Evolutionary conservation across 352 stramenopile genomes (phyloP).

Genomic region (Globisporangium paddicum): DNA sequence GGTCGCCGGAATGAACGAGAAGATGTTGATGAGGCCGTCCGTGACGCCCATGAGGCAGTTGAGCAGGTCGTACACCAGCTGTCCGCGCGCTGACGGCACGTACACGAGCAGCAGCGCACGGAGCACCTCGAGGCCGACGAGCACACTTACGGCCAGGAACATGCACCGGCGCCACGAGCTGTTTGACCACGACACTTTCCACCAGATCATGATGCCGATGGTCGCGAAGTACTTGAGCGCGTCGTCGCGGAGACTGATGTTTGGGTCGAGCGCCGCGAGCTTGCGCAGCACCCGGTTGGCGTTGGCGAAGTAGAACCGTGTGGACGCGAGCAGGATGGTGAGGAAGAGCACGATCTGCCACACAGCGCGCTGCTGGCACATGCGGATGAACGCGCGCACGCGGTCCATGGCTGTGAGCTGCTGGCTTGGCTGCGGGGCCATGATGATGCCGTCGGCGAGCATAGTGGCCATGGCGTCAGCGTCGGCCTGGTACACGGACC

Average conservation of each 20-base stretch:
- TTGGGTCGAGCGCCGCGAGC: slow-evolving; percentile 6
- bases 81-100: slow-evolving; percentile 13
- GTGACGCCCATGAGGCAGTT: slow-evolving; percentile 46
- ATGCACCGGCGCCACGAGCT: slow-evolving; percentile 26
- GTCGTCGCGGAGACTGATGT: slow-evolving; percentile 19
- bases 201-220: slow-evolving; percentile 53
- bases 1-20: slow-evolving; percentile 39
- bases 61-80: slow-evolving; percentile 47
- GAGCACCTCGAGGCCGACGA: slow-evolving; percentile 43
- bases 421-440: neutral
- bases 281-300: slow-evolving; percentile 34
- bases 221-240: slow-evolving; percentile 43
- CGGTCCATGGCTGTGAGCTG: slow-evolving; percentile 10
- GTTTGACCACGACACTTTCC: slow-evolving; percentile 40
- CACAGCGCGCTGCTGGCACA: slow-evolving; percentile 64
- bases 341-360: slow-evolving; percentile 77
- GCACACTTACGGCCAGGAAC: slow-evolving; percentile 28
- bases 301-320: slow-evolving; percentile 41
- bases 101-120: slow-evolving; percentile 32
- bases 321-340: slow-evolving; percentile 31
- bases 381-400: slow-evolving; percentile 44
- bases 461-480: slow-evolving; percentile 10
- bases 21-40: slow-evolving; percentile 66
- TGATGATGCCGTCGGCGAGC: neutral
- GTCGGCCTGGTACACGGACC: slow-evolving; percentile 27